Evolutionary conservation across 345 rosid species (phyloP).

Genomic region (Pelargonium nanum): DNA sequence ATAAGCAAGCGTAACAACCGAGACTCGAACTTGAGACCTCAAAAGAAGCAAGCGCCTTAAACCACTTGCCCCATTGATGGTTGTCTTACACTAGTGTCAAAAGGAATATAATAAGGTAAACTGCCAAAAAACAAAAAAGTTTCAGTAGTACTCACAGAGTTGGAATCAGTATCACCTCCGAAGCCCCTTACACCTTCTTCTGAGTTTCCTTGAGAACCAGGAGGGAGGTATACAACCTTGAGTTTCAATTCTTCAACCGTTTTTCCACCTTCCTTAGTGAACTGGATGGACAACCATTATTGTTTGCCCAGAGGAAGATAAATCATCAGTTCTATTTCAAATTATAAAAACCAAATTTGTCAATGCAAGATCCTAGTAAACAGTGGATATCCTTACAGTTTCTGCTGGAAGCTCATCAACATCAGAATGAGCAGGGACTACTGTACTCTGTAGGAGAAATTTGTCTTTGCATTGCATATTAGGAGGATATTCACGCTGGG

Average conservation of each 20-base stretch:
- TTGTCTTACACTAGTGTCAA: too few relatives aligned
- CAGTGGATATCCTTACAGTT: slow-evolving; percentile 38
- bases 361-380: not conserved
- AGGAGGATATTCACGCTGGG: slow-evolving; percentile 64
- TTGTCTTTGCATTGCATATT: slow-evolving; percentile 97
- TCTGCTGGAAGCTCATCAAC: slow-evolving; percentile 80
- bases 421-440: slow-evolving; percentile 61
- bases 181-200: slow-evolving; percentile 42
- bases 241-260: slow-evolving; percentile 69
- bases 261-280: slow-evolving; percentile 64
- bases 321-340: not conserved
- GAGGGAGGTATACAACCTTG: slow-evolving; percentile 55
- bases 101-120: too few relatives aligned
- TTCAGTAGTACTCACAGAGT: slow-evolving; percentile 42
- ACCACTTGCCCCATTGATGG: too few relatives aligned
- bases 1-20: too few relatives aligned
- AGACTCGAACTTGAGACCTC: too few relatives aligned
- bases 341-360: slow-evolving; percentile 5
- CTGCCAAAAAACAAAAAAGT: too few relatives aligned
- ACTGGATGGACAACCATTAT: slow-evolving; percentile 27
- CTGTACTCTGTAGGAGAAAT: slow-evolving; percentile 84
- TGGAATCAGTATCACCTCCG: slow-evolving; percentile 37
- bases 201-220: slow-evolving; percentile 42
- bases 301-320: not conserved
- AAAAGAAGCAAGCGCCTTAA: too few relatives aligned